These are phyloP conservation scores for Apiospora rasikravindrae DNA, from an alignment of 2,329 filamentous ascomycete species.

Conservation along the genomic window DNA sequence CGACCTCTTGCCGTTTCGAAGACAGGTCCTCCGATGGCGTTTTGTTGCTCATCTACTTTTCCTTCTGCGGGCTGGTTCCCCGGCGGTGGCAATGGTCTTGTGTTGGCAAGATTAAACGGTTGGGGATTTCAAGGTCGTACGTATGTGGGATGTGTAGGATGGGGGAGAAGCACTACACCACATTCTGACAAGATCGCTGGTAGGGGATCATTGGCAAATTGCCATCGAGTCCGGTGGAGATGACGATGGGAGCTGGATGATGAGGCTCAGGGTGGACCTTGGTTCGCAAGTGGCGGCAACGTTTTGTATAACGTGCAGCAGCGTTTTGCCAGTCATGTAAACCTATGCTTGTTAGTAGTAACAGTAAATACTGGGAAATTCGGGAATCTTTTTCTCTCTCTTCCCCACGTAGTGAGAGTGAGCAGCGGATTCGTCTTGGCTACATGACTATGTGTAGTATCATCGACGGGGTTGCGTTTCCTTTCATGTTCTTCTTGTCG, in stretches of 20 bases:
- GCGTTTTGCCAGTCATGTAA: neutral
- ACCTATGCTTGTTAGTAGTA: neutral
- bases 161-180: neutral
- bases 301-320: slow-evolving; percentile 4
- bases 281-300: neutral
- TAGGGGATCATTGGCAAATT: neutral
- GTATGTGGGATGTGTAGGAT: neutral
- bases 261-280: slow-evolving; percentile 15
- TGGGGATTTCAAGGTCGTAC: neutral
- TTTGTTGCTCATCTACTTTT: neutral
- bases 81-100: neutral
- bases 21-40: neutral
- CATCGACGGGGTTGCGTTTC: neutral
- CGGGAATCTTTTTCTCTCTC: neutral
- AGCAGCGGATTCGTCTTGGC: neutral
- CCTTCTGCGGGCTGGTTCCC: neutral
- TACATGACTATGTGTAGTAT: too few relatives aligned
- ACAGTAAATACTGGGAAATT: too few relatives aligned
- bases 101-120: neutral
- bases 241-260: neutral
- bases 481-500: neutral
- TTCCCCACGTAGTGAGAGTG: too few relatives aligned
- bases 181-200: neutral
- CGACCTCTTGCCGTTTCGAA: neutral
- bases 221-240: neutral